phyloP scores from a whole-genome alignment of 2,329 filamentous ascomycete species.

The Bipolaris oryzae region DNA sequence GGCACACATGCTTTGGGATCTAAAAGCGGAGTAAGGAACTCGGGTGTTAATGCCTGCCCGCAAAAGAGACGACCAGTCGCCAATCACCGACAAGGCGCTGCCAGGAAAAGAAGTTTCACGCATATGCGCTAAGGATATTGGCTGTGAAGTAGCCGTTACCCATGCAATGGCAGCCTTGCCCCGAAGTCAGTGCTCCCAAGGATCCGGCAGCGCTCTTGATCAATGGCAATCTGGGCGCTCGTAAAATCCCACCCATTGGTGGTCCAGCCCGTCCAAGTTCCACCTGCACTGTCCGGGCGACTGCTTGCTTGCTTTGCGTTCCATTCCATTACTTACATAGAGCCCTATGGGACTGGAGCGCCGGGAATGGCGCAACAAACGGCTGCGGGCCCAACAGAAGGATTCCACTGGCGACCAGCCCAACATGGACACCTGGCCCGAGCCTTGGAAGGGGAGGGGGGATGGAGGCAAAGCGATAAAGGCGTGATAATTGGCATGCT shows the following conservation, averaged over 20 bases:
- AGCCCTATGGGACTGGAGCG: not conserved
- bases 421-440: constrained; percentile 16
- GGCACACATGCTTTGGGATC: constrained; percentile 30
- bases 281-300: not conserved
- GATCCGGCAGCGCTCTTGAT: constrained; percentile 12
- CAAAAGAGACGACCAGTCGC: constrained; percentile 23
- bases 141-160: constrained; percentile 27
- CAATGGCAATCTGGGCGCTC: constrained; percentile 12
- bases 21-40: constrained; percentile 42
- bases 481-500: not conserved
- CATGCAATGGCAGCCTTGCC: constrained; percentile 26
- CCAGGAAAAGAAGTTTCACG: constrained; percentile 32
- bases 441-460: constrained; percentile 1
- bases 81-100: constrained; percentile 27
- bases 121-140: constrained; percentile 30
- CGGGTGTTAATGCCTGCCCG: constrained; percentile 30
- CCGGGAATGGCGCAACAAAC: not conserved
- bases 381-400: not conserved
- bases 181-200: constrained; percentile 12
- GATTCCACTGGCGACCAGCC: not conserved
- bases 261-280: not conserved
- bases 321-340: too few species aligned
- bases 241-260: constrained; percentile 7
- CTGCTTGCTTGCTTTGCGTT: not conserved
- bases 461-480: constrained; percentile 5